Percentiles rank a stretch among this genome's conserved stretches.
These are phyloP conservation scores for Penicillium oxalicum DNA, from an alignment of 2,329 filamentous ascomycete species.

Conservation along the genomic window DNA sequence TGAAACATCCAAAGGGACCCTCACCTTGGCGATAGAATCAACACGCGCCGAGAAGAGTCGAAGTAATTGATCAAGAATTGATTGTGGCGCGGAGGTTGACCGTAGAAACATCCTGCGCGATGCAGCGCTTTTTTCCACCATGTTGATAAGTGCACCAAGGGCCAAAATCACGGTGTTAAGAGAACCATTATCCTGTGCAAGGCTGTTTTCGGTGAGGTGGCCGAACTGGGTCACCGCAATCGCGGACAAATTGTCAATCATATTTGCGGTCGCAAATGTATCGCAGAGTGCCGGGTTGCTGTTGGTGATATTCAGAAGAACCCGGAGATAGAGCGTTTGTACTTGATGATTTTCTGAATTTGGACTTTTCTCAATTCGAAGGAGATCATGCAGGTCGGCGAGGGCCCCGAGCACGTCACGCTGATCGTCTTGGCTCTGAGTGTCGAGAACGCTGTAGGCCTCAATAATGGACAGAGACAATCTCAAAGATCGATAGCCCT, in stretches of 20 bases:
- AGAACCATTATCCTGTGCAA: slow-evolving; percentile 46
- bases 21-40: slow-evolving; percentile 62
- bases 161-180: slow-evolving; percentile 71
- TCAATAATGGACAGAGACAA: slow-evolving; percentile 35
- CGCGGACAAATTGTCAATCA: slow-evolving; percentile 33
- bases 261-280: slow-evolving; percentile 51
- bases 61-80: slow-evolving; percentile 56
- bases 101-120: slow-evolving; percentile 50
- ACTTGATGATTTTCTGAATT: slow-evolving; percentile 22
- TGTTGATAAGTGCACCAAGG: slow-evolving; percentile 78
- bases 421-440: slow-evolving; percentile 22
- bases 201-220: slow-evolving; percentile 25
- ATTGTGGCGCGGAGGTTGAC: slow-evolving; percentile 30
- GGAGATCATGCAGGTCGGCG: slow-evolving; percentile 34
- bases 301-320: slow-evolving; percentile 82
- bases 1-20: slow-evolving; percentile 21
- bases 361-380: slow-evolving; percentile 22
- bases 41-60: slow-evolving; percentile 63
- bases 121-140: slow-evolving; percentile 68
- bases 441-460: slow-evolving; percentile 29
- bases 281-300: slow-evolving; percentile 65
- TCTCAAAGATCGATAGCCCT: slow-evolving; percentile 22
- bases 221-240: slow-evolving; percentile 33
- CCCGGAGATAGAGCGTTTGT: slow-evolving; percentile 50
- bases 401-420: slow-evolving; percentile 26